Evolutionary conservation across 177 flowering plant species (phyloP), one percentile per base, ranked within the genome.

Genomic region (Tripterygium wilfordii): DNA sequence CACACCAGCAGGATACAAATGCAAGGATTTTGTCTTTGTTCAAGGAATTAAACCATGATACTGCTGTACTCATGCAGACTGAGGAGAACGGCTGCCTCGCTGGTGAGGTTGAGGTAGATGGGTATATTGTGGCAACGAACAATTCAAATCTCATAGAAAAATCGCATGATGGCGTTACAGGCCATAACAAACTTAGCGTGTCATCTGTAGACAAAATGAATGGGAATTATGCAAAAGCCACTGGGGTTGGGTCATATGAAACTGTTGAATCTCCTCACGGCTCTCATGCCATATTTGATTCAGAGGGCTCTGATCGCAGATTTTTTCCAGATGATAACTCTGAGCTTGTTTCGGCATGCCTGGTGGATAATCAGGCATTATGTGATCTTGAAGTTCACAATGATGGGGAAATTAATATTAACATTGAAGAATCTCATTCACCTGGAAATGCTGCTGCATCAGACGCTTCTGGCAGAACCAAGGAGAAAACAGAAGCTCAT

Each of bases 31-130:
- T 40, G 51, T 38, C 59, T 53, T 42, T 49, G 20, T 40, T 26
- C 9, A 39, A 49, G 56, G 52, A 55, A 49, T 36, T 18, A 24
- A 54, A 56, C 41, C 41, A 52, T 42, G 71, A 62, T 46, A 23
- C 42, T 29, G 49, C n/a, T 24, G 53, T 43, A 23, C 10, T 10
- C 45, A 46, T 44, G 42, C 51, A 53, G 22, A 16, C 58, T 54
- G 67, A 53, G 49, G 75, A 62, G 51, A 72, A 63, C 49, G 64
- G 56, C 21, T 42, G 40, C 38, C 35, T 42, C 42, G 13, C 19
- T 6, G 55, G 39, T 44, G 56, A 35, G 17, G 27, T 37, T 45
- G 61, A 50, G 36, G 54, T 36, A 8, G 69, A 59, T 41, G 60
- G 47, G 16, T 26, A 16, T 22, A 19, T 45, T 48, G 56, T 40